Evolutionary conservation across 1,139 yeast species (phyloP).

Genomic region (Ashbya aceris): DNA sequence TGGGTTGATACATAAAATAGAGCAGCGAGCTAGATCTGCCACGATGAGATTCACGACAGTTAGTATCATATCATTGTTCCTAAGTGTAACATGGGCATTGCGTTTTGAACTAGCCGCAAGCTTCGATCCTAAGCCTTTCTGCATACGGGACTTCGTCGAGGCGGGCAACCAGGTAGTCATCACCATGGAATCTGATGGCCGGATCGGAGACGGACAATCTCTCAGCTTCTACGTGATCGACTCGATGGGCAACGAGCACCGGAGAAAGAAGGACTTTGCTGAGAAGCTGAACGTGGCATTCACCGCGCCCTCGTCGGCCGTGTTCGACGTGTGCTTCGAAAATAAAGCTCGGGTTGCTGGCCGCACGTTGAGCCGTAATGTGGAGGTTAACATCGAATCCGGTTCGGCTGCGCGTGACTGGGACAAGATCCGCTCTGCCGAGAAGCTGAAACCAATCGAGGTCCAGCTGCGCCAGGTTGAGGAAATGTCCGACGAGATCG

Average conservation of each 20-base stretch:
- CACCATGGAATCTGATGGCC: slow-evolving; percentile 63
- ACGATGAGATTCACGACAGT: slow-evolving; percentile 6
- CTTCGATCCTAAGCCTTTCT: slow-evolving; percentile 42
- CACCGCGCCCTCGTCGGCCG: slow-evolving; percentile 73
- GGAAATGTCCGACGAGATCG: slow-evolving; percentile 74
- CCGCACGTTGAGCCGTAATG: slow-evolving; percentile 43
- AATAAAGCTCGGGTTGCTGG: slow-evolving; percentile 43
- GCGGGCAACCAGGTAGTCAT: slow-evolving; percentile 82
- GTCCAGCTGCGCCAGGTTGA: slow-evolving; percentile 78
- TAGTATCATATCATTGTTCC: slow-evolving; percentile 4
- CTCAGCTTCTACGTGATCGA: slow-evolving; percentile 55
- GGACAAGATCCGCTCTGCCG: slow-evolving; percentile 89
- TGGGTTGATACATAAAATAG: no score
- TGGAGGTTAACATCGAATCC: slow-evolving; percentile 86
- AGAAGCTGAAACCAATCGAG: slow-evolving; percentile 87
- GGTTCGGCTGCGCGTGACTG: slow-evolving; percentile 98
- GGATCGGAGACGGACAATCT: slow-evolving; percentile 75
- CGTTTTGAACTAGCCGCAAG: slow-evolving; percentile 33
- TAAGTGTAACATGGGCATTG: slow-evolving; percentile 10
- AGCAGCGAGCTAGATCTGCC: no score
- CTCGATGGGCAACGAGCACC: slow-evolving; percentile 61
- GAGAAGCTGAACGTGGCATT: slow-evolving; percentile 68
- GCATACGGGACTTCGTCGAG: slow-evolving; percentile 84
- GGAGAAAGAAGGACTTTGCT: slow-evolving; percentile 54
- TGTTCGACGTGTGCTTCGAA: slow-evolving; percentile 85